Evolutionary conservation across 108 stramenopile genomes (phyloP).

Genomic region (Pseudonitzschia delicatissima): DNA sequence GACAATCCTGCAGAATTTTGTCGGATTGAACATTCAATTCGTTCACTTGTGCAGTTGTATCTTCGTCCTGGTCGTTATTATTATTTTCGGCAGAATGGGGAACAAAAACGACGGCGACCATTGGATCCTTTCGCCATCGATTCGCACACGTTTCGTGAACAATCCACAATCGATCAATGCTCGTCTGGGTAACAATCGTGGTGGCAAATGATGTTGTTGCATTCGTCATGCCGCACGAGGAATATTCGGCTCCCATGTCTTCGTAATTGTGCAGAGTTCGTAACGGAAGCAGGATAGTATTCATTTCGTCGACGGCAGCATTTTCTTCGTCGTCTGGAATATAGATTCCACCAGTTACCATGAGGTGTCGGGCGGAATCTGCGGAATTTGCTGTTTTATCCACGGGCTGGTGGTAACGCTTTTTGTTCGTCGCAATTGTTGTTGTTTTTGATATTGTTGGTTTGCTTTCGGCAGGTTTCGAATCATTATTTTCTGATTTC

Average conservation of each 20-base stretch:
- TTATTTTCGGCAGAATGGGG: constrained; percentile 14
- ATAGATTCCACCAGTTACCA: not conserved
- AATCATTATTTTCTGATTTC: not conserved
- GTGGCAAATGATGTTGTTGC: constrained; percentile 23
- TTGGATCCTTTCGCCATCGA: constrained; percentile 71
- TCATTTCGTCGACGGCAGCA: not conserved
- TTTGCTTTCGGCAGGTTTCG: not conserved
- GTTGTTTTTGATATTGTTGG: not conserved
- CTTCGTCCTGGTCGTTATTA: not conserved
- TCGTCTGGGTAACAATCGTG: constrained; percentile 64
- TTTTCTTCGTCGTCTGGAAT: not conserved
- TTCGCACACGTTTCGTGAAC: constrained; percentile 60
- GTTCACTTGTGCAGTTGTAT: not conserved
- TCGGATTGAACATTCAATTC: not conserved
- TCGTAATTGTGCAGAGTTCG: constrained; percentile 28
- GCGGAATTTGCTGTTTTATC: not conserved
- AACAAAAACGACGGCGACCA: constrained; percentile 63
- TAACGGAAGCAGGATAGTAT: not conserved
- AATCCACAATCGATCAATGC: constrained; percentile 70
- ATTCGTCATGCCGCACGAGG: constrained; percentile 13
- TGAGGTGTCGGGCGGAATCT: not conserved
- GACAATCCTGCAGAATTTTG: constrained; percentile 24
- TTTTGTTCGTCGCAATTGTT: not conserved
- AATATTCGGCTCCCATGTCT: not conserved
- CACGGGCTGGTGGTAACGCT: not conserved